Evolutionary conservation across 2,329 filamentous ascomycete species (phyloP).

Genomic region (Nannizzia gypsea): DNA sequence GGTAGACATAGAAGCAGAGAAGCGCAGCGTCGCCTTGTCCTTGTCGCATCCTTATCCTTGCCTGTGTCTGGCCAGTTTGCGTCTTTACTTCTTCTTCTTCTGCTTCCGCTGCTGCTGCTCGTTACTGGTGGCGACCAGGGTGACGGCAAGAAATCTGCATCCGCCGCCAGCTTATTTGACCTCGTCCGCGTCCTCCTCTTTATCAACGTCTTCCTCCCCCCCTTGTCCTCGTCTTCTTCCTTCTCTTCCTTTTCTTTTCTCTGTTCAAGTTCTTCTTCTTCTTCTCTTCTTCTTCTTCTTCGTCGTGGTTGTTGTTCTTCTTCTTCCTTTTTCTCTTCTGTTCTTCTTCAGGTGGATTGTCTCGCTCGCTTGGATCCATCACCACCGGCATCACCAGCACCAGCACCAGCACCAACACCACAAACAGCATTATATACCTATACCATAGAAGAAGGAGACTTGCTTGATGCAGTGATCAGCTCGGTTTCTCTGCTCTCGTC

Average conservation of each 20-base stretch:
- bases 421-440: not conserved
- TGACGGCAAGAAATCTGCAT: constrained; percentile 4
- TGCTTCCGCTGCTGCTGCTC: not conserved
- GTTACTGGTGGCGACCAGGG: constrained; percentile 3
- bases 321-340: not conserved
- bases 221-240: not conserved
- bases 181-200: not conserved
- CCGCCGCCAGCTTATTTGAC: not conserved
- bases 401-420: not conserved
- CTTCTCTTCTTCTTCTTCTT: not conserved
- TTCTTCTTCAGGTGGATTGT: not conserved
- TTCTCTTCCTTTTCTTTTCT: not conserved
- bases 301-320: not conserved
- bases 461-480: constrained; percentile 1
- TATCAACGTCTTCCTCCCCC: not conserved
- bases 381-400: not conserved
- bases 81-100: not conserved
- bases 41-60: too few species aligned
- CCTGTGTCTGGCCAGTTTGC: not conserved
- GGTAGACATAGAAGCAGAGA: too few species aligned
- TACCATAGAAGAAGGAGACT: not conserved
- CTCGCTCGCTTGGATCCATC: not conserved
- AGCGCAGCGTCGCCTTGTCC: too few species aligned
- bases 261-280: not conserved
- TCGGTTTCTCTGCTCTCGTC: not conserved